These are phyloP conservation scores for Solanum chilense DNA, from an alignment of 257 asterid genomes.

Conservation along the genomic window DNA sequence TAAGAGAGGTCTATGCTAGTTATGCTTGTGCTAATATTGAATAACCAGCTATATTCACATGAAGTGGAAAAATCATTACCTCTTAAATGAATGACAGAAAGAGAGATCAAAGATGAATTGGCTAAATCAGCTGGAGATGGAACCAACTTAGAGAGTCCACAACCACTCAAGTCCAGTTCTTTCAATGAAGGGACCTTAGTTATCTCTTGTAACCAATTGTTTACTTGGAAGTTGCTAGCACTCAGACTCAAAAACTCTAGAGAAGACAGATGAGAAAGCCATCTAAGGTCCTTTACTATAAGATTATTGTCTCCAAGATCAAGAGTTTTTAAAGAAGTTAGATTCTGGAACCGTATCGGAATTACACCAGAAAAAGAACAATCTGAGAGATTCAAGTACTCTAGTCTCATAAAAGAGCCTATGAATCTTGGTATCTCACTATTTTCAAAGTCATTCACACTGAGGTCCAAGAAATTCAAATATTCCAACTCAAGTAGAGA, in stretches of 20 bases:
- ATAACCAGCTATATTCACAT: background rate
- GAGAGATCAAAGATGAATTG: conserved; percentile 5
- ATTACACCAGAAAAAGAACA: background rate
- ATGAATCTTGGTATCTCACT: background rate
- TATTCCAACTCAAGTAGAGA: conserved; percentile 8
- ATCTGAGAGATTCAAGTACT: background rate
- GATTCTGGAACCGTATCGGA: conserved; percentile 6
- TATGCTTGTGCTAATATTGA: background rate
- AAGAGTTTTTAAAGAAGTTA: background rate
- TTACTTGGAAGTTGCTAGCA: background rate
- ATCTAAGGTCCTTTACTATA: background rate
- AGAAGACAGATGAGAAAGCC: background rate
- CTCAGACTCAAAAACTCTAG: background rate
- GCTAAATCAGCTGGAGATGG: background rate
- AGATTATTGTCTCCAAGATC: background rate
- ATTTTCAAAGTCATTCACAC: background rate
- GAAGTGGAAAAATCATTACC: background rate
- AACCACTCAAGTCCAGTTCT: background rate
- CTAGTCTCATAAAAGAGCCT: background rate
- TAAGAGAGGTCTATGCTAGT: background rate
- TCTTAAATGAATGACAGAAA: background rate
- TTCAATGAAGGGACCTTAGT: background rate
- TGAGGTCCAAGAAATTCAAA: conserved; percentile 6
- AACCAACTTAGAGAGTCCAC: background rate
- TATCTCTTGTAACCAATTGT: background rate